Evolutionary conservation across 2,329 filamentous ascomycete genomes (phyloP).

Genomic region (Alternaria ventricosa): DNA sequence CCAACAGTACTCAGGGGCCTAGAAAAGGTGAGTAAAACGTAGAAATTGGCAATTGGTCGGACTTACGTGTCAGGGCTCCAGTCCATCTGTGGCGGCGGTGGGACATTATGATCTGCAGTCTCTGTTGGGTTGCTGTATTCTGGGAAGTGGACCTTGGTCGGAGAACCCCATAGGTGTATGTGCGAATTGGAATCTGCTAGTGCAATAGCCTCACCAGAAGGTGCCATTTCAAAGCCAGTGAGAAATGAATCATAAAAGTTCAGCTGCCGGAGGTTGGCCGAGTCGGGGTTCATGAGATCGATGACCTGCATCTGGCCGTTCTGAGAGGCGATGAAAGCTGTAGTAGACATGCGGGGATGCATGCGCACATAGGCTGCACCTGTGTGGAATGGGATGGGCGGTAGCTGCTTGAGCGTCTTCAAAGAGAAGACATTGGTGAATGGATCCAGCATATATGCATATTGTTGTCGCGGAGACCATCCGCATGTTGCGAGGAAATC

Average conservation of each 20-base stretch:
- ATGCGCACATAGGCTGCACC: slow-evolving; percentile 94
- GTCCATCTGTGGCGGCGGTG: slow-evolving; percentile 66
- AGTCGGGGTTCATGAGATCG: slow-evolving; percentile 91
- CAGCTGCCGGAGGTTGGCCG: slow-evolving; percentile 82
- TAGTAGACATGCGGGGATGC: slow-evolving; percentile 95
- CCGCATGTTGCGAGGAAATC: slow-evolving; percentile 96
- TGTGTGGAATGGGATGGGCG: slow-evolving; percentile 89
- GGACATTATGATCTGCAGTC: slow-evolving; percentile 69
- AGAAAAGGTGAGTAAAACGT: slow-evolving; percentile 7
- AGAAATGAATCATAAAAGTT: slow-evolving; percentile 76
- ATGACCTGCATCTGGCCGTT: slow-evolving; percentile 94
- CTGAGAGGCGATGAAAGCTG: slow-evolving; percentile 90
- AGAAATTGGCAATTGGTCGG: not conserved
- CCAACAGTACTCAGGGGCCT: slow-evolving; percentile 85
- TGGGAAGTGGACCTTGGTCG: slow-evolving; percentile 83
- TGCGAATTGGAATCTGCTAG: slow-evolving; percentile 79
- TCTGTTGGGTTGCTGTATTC: slow-evolving; percentile 78
- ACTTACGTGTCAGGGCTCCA: slow-evolving; percentile 74
- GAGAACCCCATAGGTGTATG: slow-evolving; percentile 88
- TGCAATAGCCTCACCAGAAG: slow-evolving; percentile 84
- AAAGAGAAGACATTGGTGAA: slow-evolving; percentile 96
- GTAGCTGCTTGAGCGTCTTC: slow-evolving; percentile 85
- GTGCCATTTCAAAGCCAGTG: slow-evolving; percentile 82
- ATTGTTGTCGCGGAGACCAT: slow-evolving; percentile 81
- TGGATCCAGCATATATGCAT: slow-evolving; percentile 83